Evolutionary conservation across 1,284 basidiomycete genomes (phyloP).

Genomic region (Puccinia hordei): DNA sequence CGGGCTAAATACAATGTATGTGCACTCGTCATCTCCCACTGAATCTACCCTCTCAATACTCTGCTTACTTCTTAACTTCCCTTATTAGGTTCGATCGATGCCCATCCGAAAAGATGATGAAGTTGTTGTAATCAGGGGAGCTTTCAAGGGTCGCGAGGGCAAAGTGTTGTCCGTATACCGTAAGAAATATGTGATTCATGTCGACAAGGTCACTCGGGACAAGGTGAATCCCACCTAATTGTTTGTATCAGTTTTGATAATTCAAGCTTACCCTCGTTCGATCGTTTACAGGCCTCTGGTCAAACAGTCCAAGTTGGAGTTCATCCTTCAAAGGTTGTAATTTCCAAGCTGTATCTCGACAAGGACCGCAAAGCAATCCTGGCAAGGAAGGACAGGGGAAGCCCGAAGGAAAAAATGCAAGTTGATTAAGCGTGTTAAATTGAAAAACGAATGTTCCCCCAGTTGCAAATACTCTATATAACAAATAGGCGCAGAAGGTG

Average conservation of each 20-base stretch:
- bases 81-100: conserved; percentile 76
- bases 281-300: conserved; percentile 66
- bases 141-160: conserved; percentile 88
- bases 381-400: conserved; percentile 61
- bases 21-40: neutral
- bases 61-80: neutral
- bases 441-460: neutral
- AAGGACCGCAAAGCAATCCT: conserved; percentile 63
- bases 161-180: conserved; percentile 73
- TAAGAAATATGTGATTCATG: conserved; percentile 99
- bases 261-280: neutral
- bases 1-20: conserved; percentile 41
- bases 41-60: neutral
- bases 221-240: conserved; percentile 67
- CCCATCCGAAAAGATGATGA: conserved; percentile 98
- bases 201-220: conserved; percentile 96
- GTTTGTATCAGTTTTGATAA: neutral
- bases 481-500: no score
- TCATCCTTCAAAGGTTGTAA: conserved; percentile 96
- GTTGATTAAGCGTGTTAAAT: conserved; percentile 25
- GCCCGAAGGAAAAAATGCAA: conserved; percentile 37
- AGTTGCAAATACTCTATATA: conserved; percentile 3
- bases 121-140: conserved; percentile 78
- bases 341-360: conserved; percentile 63
- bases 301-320: conserved; percentile 90